phyloP scores from a whole-genome alignment of 345 rosid species.

The Hibiscus mutabilis region DNA sequence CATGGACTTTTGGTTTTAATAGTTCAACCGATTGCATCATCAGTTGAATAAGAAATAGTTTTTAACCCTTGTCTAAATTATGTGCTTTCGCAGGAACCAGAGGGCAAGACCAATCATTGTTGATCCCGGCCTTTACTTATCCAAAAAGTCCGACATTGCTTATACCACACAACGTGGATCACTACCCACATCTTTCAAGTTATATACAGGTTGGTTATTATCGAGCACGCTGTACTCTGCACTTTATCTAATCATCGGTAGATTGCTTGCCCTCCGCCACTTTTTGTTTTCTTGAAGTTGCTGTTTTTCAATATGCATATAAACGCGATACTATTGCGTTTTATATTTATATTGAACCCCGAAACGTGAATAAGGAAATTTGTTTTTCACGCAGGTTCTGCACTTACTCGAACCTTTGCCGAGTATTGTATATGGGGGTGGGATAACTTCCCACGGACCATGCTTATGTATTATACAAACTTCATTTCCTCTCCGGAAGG shows the following conservation, averaged over 20 bases:
- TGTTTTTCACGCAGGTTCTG: not conserved
- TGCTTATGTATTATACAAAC: not conserved
- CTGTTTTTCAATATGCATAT: not conserved
- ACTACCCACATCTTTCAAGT: conserved; percentile 76
- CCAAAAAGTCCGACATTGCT: conserved; percentile 81
- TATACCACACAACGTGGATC: conserved; percentile 87
- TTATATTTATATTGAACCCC: not conserved
- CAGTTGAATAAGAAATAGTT: no score
- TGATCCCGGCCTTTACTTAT: conserved; percentile 91
- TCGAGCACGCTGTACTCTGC: not conserved
- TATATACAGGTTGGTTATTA: conserved; percentile 61
- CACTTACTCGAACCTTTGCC: not conserved
- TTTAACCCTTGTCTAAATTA: not conserved
- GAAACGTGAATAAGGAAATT: not conserved
- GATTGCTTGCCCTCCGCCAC: not conserved
- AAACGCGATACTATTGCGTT: not conserved
- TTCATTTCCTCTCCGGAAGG: not conserved
- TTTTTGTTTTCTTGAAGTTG: not conserved
- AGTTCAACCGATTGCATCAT: no score
- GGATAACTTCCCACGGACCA: not conserved
- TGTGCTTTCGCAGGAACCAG: conserved; percentile 49
- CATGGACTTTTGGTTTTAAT: no score
- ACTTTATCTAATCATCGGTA: not conserved
- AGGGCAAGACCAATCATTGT: conserved; percentile 82
- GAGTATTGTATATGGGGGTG: conserved; percentile 2